Base-by-base conservation (phyloP, 176 grass and related monocot genomes). In the Avena insularis region DNA sequence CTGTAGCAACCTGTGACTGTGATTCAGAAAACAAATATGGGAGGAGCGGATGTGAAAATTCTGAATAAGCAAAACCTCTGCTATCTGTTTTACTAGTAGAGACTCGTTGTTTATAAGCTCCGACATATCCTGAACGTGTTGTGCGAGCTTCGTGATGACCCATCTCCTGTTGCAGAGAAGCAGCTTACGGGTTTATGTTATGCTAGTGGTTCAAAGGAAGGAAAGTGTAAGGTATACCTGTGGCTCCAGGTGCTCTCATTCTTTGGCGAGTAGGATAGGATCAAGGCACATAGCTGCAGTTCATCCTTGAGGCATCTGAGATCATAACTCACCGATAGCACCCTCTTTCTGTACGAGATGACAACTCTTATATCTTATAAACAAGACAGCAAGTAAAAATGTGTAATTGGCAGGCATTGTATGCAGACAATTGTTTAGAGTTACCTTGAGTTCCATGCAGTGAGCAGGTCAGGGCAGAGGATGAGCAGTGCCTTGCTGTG, bases 391-490 rank as follows among this genome's bases (percentile, higher is more conserved):
- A 40, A 40, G 38, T 2, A 40, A 38, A 6, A 40, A 40, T 40
- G 38, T 40, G 38, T 6, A 47, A 47, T 1, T 1, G 46, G 46
- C 6, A 47, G 46, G 7, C 9, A 47, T 47, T 47, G 1, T 47
- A 47, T 47, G 9, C 9, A 10, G 7, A 47, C 46, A 47, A 47
- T 47, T 47, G 9, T 0, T 10, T 9, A 47, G 46, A 47, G 20
- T 45, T 75, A 93, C 93, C 95, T 95, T 5, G 83, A 91, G 78
- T 98, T 98, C 95, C 95, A 98, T 74, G 93, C 91, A 0, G 77
- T 95, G 43, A 67, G 82, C 21, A 93, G 83, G 77, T 95, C 92
- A 17, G 88, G 91, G 60, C 86, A 92, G 72, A 95, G 88, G 81
- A 98, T 90, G 71, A 95, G 85, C 33, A 98, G 81, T 7, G 90